Evolutionary conservation across 257 asterid genomes (phyloP).

Genomic region (Thymus quinquecostatus): DNA sequence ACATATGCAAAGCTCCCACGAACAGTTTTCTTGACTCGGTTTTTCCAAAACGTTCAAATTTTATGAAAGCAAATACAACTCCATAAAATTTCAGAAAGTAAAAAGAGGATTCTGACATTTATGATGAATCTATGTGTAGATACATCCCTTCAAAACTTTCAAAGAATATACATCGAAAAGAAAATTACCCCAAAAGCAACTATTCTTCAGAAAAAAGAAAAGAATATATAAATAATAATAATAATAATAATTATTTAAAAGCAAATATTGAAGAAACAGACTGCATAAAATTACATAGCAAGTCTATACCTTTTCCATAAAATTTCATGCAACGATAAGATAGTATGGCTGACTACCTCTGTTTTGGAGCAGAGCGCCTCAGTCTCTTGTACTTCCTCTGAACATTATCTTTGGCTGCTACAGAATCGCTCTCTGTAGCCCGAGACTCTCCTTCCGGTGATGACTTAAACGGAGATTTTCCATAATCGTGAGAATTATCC

Average conservation of each 20-base stretch:
- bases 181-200: not conserved
- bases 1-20: too few species aligned
- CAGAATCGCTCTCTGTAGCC: constrained; percentile 22
- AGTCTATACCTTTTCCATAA: constrained; percentile 1
- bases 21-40: too few species aligned
- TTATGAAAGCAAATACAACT: too few species aligned
- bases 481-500: constrained; percentile 24
- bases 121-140: too few species aligned
- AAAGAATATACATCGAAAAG: constrained; percentile 11
- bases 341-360: not conserved
- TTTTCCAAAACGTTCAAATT: too few species aligned
- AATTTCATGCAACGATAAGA: not conserved
- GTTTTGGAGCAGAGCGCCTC: constrained; percentile 42
- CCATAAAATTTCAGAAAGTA: too few species aligned
- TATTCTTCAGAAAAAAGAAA: not conserved
- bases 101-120: too few species aligned
- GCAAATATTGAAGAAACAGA: constrained; percentile 9
- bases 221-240: not conserved
- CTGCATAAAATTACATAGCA: not conserved
- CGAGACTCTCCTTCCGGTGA: constrained; percentile 34
- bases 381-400: constrained; percentile 53
- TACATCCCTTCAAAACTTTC: not conserved
- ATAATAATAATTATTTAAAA: not conserved
- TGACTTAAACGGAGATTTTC: constrained; percentile 29
- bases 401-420: constrained; percentile 40